Evolutionary conservation across 2,329 filamentous ascomycete species (phyloP), one percentile per base, ranked within the genome.

Genomic region (Penicillium hordei): DNA sequence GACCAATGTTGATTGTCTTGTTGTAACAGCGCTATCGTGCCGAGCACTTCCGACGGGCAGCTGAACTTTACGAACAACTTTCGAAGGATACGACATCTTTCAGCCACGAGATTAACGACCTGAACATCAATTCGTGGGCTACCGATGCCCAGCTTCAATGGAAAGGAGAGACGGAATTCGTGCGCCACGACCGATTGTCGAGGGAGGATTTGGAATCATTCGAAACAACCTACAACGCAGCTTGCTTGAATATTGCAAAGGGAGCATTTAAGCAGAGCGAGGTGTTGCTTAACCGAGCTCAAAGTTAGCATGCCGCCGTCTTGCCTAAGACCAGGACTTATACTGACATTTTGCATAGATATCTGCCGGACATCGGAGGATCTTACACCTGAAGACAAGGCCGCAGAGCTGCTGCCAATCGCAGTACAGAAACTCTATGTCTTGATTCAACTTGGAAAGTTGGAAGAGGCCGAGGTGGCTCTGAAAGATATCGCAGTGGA

Each of bases 211-310:
- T 88, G 53, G 83, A 87, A 59, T 80, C 82, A 0, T 88, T 88
- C 59, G 86, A 88, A 70, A 87, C 83, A 4, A 81, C 84, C 3
- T 88, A 85, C 72, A 88, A 88, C 71, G 82, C 83, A 9, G 86
- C 85, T 36, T 88, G 86, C 69, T 79, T 81, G 56, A 83, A 83
- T 66, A 84, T 88, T 67, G 84, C 84, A 39, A 79, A 83, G 64
- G 84, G 84, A 42, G 82, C 85, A 65, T 75, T 86, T 46, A 78
- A 74, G 3, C 82, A 86, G 65, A 84, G 78, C 23, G 82, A 85
- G 60, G 72, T 87, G 33, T 76, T 87, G 56, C 70, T 88, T 57
- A 84, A 81, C 71, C 77, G 85, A 58, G 83, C 86, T 29, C 83
- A 82, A 71, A 79, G 80, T 81, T 59, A 38, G 73, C 62, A 48